Conservation (phyloP, 768 basidiomycete genomes). For the Mycena leptocephala region DNA sequence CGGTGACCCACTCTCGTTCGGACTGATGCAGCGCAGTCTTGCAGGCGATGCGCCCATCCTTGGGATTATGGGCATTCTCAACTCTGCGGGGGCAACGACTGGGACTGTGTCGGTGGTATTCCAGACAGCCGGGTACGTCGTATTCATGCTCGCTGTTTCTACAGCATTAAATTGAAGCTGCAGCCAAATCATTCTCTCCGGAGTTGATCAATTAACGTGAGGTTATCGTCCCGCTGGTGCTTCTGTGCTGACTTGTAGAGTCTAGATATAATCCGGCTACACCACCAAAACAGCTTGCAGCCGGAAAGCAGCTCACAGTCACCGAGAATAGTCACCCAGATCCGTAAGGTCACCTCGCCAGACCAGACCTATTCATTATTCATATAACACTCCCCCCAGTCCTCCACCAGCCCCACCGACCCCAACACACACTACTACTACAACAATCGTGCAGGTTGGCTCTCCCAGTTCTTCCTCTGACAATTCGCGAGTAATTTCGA, state of each 20-base stretch:
- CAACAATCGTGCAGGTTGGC: no score
- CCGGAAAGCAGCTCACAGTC: neutral
- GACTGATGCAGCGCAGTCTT: slow-evolving; percentile 11
- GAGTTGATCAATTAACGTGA: neutral
- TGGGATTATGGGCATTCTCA: neutral
- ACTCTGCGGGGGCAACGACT: neutral
- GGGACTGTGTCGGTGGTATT: neutral
- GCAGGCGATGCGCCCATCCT: neutral
- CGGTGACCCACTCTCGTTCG: neutral
- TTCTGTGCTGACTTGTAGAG: no score
- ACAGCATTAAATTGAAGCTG: neutral
- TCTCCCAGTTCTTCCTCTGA: no score
- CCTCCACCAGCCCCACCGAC: no score
- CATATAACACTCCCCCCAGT: neutral
- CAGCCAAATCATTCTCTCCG: neutral
- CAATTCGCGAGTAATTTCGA: no score
- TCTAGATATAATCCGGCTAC: neutral
- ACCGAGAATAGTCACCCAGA: neutral
- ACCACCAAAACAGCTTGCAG: neutral
- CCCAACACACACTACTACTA: no score
- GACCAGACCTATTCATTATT: neutral
- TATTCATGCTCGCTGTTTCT: neutral
- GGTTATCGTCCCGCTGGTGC: neutral
- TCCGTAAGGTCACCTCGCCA: neutral
- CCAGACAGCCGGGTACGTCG: neutral